These are phyloP conservation scores for Kodamaea jinghongensis DNA, from an alignment of 805 yeast species.

Conservation along the genomic window DNA sequence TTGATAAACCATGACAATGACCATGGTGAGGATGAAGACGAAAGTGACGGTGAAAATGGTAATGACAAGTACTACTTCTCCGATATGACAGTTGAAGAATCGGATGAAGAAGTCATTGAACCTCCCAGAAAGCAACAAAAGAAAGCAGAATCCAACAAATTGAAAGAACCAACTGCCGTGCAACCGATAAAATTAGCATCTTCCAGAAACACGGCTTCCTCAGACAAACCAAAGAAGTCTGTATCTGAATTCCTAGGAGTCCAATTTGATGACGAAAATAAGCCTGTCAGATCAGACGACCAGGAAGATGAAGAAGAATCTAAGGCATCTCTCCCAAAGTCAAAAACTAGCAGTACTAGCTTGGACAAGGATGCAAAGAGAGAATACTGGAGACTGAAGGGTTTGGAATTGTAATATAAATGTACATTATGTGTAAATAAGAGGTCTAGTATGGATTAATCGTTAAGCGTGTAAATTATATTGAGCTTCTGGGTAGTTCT, in stretches of 20 bases:
- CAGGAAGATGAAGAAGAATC: conserved; percentile 5
- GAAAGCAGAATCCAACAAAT: conserved; percentile 4
- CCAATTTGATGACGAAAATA: conserved; percentile 5
- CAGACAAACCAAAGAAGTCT: conserved; percentile 10
- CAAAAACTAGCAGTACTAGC: conserved; percentile 5
- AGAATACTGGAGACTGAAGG: conserved; percentile 44
- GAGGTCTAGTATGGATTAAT: background rate
- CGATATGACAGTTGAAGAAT: conserved; percentile 38
- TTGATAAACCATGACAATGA: conserved; percentile 28
- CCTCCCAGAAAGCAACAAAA: conserved; percentile 2
- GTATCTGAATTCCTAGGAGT: conserved; percentile 12
- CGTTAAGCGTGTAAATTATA: background rate
- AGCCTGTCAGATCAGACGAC: background rate
- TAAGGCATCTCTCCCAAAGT: background rate
- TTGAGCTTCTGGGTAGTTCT: too few relatives aligned
- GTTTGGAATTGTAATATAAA: conserved; percentile 27
- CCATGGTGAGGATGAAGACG: conserved; percentile 23
- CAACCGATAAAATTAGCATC: conserved; percentile 3
- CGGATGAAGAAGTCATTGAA: conserved; percentile 23
- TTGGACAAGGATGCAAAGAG: conserved; percentile 35
- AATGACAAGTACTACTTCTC: conserved; percentile 43
- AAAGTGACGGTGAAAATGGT: conserved; percentile 35
- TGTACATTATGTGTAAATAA: conserved; percentile 2
- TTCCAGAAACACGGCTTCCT: too few relatives aligned
- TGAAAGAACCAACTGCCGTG: background rate